phyloP scores from a whole-genome alignment of 331 rosid genomes.

The Quercus phellos region DNA sequence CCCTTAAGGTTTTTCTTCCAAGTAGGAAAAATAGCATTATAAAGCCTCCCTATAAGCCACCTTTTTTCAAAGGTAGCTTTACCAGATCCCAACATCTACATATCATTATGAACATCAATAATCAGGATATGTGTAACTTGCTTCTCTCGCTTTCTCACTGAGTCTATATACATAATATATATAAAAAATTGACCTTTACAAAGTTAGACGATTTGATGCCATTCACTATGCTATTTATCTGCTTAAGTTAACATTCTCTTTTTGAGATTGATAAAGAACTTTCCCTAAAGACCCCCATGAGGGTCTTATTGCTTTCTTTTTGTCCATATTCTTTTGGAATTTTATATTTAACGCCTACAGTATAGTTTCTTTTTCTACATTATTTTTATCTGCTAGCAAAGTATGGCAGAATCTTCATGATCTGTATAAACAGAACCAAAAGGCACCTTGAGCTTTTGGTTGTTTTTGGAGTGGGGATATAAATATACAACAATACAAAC shows the following conservation, averaged over 20 bases:
- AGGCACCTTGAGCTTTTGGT: conserved; percentile 29
- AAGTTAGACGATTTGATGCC: conserved; percentile 23
- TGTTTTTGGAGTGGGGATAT: conserved; percentile 11
- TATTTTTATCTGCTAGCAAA: conserved; percentile 34
- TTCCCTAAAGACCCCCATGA: background rate
- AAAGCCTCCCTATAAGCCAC: conserved; percentile 18
- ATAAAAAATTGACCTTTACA: background rate
- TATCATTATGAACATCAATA: conserved; percentile 9
- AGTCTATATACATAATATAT: conserved; percentile 6
- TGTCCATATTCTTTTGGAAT: conserved; percentile 48
- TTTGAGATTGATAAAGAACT: conserved; percentile 25
- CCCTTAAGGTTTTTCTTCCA: conserved; percentile 13
- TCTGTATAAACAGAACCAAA: conserved; percentile 29
- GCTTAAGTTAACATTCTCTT: conserved; percentile 20
- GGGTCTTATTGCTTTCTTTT: conserved; percentile 37
- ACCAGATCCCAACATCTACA: conserved; percentile 28
- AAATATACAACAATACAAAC: conserved; percentile 17
- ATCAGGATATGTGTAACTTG: conserved; percentile 13
- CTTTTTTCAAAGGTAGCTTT: conserved; percentile 15
- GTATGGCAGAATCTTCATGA: conserved; percentile 27
- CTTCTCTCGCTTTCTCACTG: conserved; percentile 10
- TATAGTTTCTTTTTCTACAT: conserved; percentile 25
- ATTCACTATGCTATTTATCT: conserved; percentile 26
- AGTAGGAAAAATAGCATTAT: conserved; percentile 13
- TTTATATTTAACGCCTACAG: conserved; percentile 29